phyloP scores from a whole-genome alignment of 2,329 filamentous ascomycete genomes.

The Stagonosporopsis chrysanthemi region DNA sequence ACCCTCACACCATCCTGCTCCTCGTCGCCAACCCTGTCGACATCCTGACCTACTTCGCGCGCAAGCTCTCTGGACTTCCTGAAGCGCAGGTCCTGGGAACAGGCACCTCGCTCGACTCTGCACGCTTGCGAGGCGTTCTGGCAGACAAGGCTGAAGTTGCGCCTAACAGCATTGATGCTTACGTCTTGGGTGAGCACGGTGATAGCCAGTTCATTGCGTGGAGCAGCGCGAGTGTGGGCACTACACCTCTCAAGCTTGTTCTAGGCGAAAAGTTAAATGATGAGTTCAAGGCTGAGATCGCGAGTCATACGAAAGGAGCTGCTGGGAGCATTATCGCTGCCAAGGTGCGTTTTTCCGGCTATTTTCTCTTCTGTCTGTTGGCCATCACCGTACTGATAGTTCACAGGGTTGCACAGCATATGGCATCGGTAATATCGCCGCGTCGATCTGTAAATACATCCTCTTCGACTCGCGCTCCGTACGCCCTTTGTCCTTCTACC shows the following conservation, averaged over 20 bases:
- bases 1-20: conserved; percentile 57
- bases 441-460: conserved; percentile 60
- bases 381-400: neutral
- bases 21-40: conserved; percentile 65
- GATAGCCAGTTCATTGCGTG: conserved; percentile 58
- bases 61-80: conserved; percentile 58
- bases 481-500: conserved; percentile 59
- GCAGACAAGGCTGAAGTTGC: conserved; percentile 50
- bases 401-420: conserved; percentile 56
- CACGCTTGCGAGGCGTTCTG: conserved; percentile 56
- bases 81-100: conserved; percentile 60
- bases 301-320: conserved; percentile 56
- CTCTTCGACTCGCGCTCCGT: conserved; percentile 58
- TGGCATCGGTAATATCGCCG: conserved; percentile 59
- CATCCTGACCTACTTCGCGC: conserved; percentile 60
- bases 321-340: conserved; percentile 57
- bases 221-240: conserved; percentile 55
- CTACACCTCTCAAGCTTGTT: conserved; percentile 50
- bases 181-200: conserved; percentile 60
- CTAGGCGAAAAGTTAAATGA: conserved; percentile 35
- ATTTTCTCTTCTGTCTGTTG: neutral
- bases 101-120: conserved; percentile 63
- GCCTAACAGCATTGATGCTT: conserved; percentile 52
- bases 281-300: conserved; percentile 48
- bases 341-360: conserved; percentile 41